Conservation (phyloP, 1,139 yeast species). For the Pneumocystis canis region DNA sequence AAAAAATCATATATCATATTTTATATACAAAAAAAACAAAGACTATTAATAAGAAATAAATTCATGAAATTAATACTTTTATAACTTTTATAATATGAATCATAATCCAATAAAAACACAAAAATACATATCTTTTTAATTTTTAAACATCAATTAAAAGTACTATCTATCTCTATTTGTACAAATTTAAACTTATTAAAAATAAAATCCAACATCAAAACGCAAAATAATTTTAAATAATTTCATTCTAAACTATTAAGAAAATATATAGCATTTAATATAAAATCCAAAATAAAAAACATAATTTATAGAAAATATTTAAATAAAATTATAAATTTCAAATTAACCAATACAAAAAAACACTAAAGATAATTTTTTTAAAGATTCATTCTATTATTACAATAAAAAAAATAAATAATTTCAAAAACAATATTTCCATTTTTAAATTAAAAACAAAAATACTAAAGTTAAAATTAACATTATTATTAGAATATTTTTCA, state of each 20-base stretch:
- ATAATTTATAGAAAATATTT: constrained; percentile 16
- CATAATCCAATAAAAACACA: constrained; percentile 32
- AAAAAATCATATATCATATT: constrained; percentile 24
- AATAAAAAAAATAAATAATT: constrained; percentile 12
- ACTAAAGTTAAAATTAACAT: constrained; percentile 64
- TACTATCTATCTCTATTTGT: constrained; percentile 28
- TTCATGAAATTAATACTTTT: background rate
- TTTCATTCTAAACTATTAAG: constrained; percentile 73
- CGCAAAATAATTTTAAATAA: constrained; percentile 55
- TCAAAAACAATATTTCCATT: constrained; percentile 18
- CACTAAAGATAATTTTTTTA: background rate
- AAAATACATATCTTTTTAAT: constrained; percentile 49
- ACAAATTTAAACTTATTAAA: constrained; percentile 19
- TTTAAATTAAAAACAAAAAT: constrained; percentile 26
- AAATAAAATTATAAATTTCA: constrained; percentile 3
- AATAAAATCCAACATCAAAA: constrained; percentile 32
- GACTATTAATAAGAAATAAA: background rate
- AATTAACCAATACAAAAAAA: background rate
- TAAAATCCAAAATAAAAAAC: constrained; percentile 32
- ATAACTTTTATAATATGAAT: background rate
- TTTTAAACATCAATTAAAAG: constrained; percentile 85
- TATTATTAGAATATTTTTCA: constrained; percentile 85
- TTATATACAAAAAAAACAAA: background rate
- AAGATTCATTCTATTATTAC: constrained; percentile 4
- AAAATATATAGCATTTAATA: constrained; percentile 85